Percentiles rank a stretch among this genome's conserved stretches.
phyloP scores from a whole-genome alignment of 495 filamentous ascomycete genomes.

The Elaphomyces granulatus region DNA sequence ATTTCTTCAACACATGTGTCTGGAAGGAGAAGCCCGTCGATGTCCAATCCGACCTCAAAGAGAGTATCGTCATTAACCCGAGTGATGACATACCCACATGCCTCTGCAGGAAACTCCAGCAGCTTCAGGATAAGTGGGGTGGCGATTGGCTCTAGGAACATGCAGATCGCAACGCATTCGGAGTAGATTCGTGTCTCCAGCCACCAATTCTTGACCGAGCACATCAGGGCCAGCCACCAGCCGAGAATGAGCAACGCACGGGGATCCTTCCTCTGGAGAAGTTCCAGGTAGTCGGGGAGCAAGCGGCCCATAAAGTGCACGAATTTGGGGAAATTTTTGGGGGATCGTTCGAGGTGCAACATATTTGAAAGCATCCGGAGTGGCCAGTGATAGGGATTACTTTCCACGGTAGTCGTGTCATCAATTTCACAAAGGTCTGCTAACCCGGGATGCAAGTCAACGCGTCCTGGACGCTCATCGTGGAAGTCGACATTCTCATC shows the following conservation, averaged over 20 bases:
- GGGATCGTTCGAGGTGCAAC: conserved; percentile 11
- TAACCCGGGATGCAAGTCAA: conserved; percentile 22
- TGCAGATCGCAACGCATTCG: conserved; percentile 34
- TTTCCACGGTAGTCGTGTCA: conserved; percentile 21
- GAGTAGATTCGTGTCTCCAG: conserved; percentile 22
- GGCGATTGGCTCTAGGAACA: conserved; percentile 22
- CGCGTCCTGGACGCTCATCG: conserved; percentile 19
- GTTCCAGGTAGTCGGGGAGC: conserved; percentile 17
- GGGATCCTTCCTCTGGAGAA: conserved; percentile 25
- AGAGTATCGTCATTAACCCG: no score
- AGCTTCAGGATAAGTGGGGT: conserved; percentile 11
- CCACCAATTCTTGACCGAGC: conserved; percentile 25
- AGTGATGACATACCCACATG: conserved; percentile 49
- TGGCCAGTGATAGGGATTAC: conserved; percentile 27
- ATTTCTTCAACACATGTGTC: no score
- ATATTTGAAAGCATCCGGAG: conserved; percentile 24
- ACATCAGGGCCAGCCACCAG: conserved; percentile 31
- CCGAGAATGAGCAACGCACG: conserved; percentile 30
- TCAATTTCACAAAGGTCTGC: conserved; percentile 26
- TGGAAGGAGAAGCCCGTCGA: no score
- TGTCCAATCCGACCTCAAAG: no score
- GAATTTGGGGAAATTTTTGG: conserved; percentile 11
- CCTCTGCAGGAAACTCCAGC: conserved; percentile 45
- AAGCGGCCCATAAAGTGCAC: conserved; percentile 26
- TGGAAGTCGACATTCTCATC: conserved; percentile 14